Percentiles rank a stretch among this genome's conserved stretches.
Conservation (phyloP, 2,329 filamentous ascomycete genomes). For the Cytospora chrysosperma region DNA sequence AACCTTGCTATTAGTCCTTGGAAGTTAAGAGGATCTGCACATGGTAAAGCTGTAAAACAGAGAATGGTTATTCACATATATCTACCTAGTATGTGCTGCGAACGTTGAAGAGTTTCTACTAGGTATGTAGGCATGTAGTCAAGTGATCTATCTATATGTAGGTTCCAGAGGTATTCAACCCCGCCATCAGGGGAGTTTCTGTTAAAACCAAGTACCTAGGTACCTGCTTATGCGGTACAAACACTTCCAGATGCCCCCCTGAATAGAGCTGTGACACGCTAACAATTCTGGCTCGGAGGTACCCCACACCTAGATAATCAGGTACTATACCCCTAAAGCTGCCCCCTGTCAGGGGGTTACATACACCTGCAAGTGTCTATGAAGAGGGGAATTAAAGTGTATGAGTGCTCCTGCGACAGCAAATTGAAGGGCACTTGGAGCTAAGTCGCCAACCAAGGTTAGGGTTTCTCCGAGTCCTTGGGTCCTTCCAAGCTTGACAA, state of each 20-base stretch:
- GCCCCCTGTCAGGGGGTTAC: neutral
- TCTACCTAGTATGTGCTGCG: neutral
- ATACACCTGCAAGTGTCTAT: neutral
- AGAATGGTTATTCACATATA: neutral
- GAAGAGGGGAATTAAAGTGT: neutral
- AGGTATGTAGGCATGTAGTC: no score
- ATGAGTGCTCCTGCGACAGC: neutral
- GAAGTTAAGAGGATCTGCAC: no score
- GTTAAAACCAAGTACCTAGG: no score
- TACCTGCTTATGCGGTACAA: neutral
- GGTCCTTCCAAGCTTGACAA: neutral
- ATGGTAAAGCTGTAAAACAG: no score
- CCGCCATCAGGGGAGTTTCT: neutral
- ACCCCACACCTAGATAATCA: neutral
- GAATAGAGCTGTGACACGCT: neutral
- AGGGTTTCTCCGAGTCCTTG: neutral
- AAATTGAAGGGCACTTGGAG: neutral
- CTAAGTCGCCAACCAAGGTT: neutral
- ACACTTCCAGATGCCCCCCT: neutral
- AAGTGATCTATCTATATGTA: neutral
- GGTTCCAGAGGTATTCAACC: neutral
- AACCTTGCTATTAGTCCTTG: no score
- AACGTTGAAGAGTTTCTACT: neutral
- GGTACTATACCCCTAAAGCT: neutral
- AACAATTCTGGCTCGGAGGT: neutral